Percentiles rank a stretch among this genome's conserved stretches.
Conservation (phyloP, 1,284 basidiomycete genomes). For the Austroboletus olivaceoglutinosus region DNA sequence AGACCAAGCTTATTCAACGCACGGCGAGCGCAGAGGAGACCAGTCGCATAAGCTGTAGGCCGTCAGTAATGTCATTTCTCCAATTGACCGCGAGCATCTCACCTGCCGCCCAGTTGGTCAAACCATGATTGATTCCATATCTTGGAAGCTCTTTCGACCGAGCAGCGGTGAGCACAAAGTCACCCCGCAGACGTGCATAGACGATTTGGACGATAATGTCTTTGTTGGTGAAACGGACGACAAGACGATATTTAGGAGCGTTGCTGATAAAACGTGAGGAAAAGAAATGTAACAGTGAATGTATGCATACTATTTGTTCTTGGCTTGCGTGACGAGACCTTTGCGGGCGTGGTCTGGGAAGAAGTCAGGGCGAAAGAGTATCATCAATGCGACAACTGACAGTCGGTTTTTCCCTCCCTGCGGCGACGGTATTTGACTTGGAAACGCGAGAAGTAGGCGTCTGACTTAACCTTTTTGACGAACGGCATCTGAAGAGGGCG, state of each 20-base stretch:
- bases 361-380: slow-evolving; percentile 12
- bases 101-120: slow-evolving; percentile 99
- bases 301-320: slow-evolving; percentile 94
- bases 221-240: slow-evolving; percentile 97
- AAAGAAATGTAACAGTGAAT: neutral
- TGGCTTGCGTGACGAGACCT: slow-evolving; percentile 94
- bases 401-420: slow-evolving; percentile 98
- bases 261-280: slow-evolving; percentile 51
- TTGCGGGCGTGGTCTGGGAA: slow-evolving; percentile 91
- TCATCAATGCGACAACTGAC: slow-evolving; percentile 43
- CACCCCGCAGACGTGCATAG: slow-evolving; percentile 97
- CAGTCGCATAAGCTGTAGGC: slow-evolving; percentile 88
- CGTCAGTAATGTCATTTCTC: neutral
- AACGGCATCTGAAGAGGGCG: slow-evolving; percentile 69
- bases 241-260: slow-evolving; percentile 97
- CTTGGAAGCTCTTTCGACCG: slow-evolving; percentile 90
- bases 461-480: slow-evolving; percentile 85
- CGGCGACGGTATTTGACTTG: slow-evolving; percentile 96
- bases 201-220: slow-evolving; percentile 91
- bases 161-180: slow-evolving; percentile 88
- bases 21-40: slow-evolving; percentile 93
- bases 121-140: slow-evolving; percentile 98
- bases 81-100: slow-evolving; percentile 8
- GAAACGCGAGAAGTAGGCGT: slow-evolving; percentile 96
- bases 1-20: slow-evolving; percentile 95